These are phyloP conservation scores for Heliamphora exappendiculata DNA, from an alignment of 148 eudicot genomes.

Conservation along the genomic window DNA sequence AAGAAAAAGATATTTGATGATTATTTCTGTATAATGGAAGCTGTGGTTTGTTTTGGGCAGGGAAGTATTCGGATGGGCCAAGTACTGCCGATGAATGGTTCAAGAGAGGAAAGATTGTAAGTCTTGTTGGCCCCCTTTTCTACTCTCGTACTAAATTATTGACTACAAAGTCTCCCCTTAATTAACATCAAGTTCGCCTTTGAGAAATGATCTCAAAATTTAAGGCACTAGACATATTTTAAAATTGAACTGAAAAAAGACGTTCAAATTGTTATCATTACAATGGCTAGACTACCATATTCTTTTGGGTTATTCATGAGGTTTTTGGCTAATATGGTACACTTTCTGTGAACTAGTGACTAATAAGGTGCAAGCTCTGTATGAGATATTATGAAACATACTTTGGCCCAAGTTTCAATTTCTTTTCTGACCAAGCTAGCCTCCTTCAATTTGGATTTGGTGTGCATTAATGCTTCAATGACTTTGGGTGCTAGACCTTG, in stretches of 20 bases:
- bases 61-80: slow-evolving; percentile 78
- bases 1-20: neutral
- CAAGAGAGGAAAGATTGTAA: slow-evolving; percentile 76
- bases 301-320: neutral
- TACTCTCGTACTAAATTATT: neutral
- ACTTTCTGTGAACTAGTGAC: neutral
- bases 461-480: neutral
- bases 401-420: neutral
- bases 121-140: slow-evolving; percentile 10
- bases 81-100: slow-evolving; percentile 93
- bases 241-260: no score
- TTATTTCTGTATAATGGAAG: neutral
- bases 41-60: slow-evolving; percentile 32
- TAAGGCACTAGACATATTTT: neutral
- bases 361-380: neutral
- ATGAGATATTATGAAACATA: neutral
- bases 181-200: neutral
- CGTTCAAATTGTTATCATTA: neutral
- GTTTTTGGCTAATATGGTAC: neutral
- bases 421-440: neutral
- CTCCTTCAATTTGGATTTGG: neutral
- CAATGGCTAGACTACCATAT: neutral
- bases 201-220: neutral
- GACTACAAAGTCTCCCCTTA: neutral
- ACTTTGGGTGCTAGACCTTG: neutral